These are phyloP conservation scores for Diaporthe citri DNA, from an alignment of 2,329 filamentous ascomycete species.

Conservation along the genomic window DNA sequence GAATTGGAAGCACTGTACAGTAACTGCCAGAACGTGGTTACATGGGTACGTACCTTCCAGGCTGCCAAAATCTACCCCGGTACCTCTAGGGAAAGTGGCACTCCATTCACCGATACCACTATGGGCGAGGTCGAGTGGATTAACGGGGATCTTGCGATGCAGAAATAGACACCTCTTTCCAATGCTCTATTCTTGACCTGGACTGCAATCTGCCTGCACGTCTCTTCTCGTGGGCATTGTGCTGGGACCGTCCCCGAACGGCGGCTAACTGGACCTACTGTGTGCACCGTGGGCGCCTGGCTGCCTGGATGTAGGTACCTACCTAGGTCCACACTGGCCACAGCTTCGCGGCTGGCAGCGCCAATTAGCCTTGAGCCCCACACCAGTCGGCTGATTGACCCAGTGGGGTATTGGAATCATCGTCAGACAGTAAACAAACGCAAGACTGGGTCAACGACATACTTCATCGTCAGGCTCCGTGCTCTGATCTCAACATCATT, in stretches of 20 bases:
- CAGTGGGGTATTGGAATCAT: conserved; percentile 26
- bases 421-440: conserved; percentile 27
- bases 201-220: not conserved
- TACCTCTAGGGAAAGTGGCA: not conserved
- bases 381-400: conserved; percentile 17
- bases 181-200: not conserved
- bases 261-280: not conserved
- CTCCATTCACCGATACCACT: not conserved
- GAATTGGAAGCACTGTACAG: not conserved
- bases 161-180: not conserved
- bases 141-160: not conserved
- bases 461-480: not conserved
- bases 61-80: not conserved
- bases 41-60: not conserved
- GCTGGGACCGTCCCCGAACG: not conserved
- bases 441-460: conserved; percentile 4
- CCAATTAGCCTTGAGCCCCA: conserved; percentile 12
- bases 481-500: not conserved
- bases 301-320: not conserved
- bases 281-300: not conserved
- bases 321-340: not conserved
- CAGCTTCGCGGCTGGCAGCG: conserved; percentile 6
- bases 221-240: not conserved
- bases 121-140: not conserved
- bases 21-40: not conserved